Evolutionary conservation across 371 early-diverging fungal species (phyloP).

Genomic region (Syncephalis plumigaleata): DNA sequence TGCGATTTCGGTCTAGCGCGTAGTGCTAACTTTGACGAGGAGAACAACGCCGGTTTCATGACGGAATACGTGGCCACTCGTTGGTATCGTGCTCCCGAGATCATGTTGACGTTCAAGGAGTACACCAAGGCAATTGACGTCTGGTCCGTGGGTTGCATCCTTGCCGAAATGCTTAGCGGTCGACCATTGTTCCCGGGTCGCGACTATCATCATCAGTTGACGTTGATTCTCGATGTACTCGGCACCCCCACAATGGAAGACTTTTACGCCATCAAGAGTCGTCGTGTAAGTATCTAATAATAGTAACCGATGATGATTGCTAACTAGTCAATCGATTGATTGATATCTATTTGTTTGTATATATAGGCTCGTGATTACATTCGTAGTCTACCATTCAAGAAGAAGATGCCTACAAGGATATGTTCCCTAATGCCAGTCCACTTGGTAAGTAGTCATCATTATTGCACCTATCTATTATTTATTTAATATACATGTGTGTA

Average conservation of each 20-base stretch:
- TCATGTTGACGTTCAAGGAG: slow-evolving; percentile 87
- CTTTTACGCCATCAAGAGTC: slow-evolving; percentile 61
- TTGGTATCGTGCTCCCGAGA: slow-evolving; percentile 98
- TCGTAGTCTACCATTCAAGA: slow-evolving; percentile 73
- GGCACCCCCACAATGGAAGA: slow-evolving; percentile 93
- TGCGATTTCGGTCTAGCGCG: slow-evolving; percentile 92
- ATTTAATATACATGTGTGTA: background rate
- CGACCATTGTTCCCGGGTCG: slow-evolving; percentile 80
- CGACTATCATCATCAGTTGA: slow-evolving; percentile 91
- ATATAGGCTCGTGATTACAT: slow-evolving; percentile 76
- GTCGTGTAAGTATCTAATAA: slow-evolving; percentile 23
- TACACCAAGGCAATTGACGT: slow-evolving; percentile 96
- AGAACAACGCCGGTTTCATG: slow-evolving; percentile 79
- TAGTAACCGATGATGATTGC: background rate
- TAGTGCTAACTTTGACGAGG: slow-evolving; percentile 73
- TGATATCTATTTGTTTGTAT: too few species aligned
- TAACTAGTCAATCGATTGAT: background rate
- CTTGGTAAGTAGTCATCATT: slow-evolving; percentile 14
- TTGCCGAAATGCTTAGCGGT: slow-evolving; percentile 89
- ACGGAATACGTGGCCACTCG: slow-evolving; percentile 96
- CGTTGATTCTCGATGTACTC: slow-evolving; percentile 88
- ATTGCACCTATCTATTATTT: background rate
- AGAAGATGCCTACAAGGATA: slow-evolving; percentile 59
- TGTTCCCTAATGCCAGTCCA: slow-evolving; percentile 74
- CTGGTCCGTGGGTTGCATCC: slow-evolving; percentile 95